Base-by-base conservation (phyloP, 305 asterid species). In the Fraxinus dipetala region DNA sequence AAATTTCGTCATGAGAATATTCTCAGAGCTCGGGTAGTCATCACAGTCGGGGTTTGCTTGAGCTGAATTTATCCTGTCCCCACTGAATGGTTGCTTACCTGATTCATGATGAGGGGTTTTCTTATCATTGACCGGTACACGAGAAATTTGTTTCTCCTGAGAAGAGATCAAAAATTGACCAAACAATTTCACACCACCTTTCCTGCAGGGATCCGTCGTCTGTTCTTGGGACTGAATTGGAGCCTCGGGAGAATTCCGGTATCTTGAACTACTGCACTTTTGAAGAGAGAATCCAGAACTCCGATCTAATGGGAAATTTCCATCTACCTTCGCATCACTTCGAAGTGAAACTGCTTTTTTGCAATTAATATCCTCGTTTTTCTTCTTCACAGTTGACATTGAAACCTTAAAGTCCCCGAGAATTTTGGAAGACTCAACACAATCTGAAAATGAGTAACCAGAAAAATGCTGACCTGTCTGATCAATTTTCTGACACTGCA, bases 151-250 rank as follows among this genome's bases (percentile, higher is more conserved):
- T 76, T 88, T 90, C 82, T 86, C 90, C 80, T 90, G 92, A 45
- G 93, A 81, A 9, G 93, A 87, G 22, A 90, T 85, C 72, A 95
- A 91, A 82, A 96, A 90, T 89, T 95, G 93, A 76, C 99, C 99
- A 59, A 96, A 96, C 83, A 96, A 86, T 87, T 95, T 96, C 78
- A 96, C 93, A 84, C 95, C 96, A 48, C 97, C 93, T 82, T 88
- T 95, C 82, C 91, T 87, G 35, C 88, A 81, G 36, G 34, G 80
- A 81, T 86, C 90, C 76, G 80, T 78, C 32, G 76, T 83, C 80
- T 85, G 88, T 43, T 80, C 93, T 72, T 69, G 89, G 77, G 89
- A 78, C 72, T 83, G 87, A 84, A 79, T 81, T 26, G 85, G 86
- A 34, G 79, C 80, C 82, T 88, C 89, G 22, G 81, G 59, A 14